Evolutionary conservation across 2,329 filamentous ascomycete genomes (phyloP).

Genomic region (Fusarium longipes): DNA sequence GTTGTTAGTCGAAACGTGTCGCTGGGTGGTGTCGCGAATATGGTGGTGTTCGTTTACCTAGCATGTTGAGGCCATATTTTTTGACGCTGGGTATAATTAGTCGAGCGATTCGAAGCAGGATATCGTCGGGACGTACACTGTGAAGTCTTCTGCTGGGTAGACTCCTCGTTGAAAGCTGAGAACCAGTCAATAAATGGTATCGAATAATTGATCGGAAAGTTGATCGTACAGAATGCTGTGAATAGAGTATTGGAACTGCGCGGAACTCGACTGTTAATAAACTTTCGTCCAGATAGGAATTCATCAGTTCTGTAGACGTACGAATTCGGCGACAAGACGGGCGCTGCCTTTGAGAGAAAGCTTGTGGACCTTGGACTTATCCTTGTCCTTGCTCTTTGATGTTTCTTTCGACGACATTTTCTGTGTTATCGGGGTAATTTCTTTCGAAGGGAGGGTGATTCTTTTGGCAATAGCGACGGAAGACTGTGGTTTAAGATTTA

Average conservation of each 20-base stretch:
- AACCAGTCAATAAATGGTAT: slow-evolving; percentile 3
- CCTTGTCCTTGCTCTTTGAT: slow-evolving; percentile 58
- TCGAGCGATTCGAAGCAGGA: neutral
- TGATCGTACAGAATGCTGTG: slow-evolving; percentile 84
- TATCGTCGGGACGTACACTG: slow-evolving; percentile 70
- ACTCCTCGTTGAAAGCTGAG: slow-evolving; percentile 83
- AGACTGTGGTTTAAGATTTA: slow-evolving; percentile 14
- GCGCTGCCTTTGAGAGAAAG: slow-evolving; percentile 86
- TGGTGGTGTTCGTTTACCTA: slow-evolving; percentile 63
- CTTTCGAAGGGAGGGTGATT: neutral
- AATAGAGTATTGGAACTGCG: slow-evolving; percentile 94
- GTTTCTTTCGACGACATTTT: slow-evolving; percentile 50
- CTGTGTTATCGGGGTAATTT: neutral
- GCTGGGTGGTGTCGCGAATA: too few relatives aligned
- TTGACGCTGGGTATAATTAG: slow-evolving; percentile 70
- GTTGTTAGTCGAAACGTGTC: slow-evolving; percentile 17
- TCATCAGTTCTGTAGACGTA: slow-evolving; percentile 63
- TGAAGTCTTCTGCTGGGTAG: slow-evolving; percentile 96
- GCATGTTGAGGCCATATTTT: slow-evolving; percentile 99
- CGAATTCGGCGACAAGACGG: slow-evolving; percentile 94
- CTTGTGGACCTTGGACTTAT: slow-evolving; percentile 93
- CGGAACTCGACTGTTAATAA: slow-evolving; percentile 29
- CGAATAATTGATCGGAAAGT: too few relatives aligned
- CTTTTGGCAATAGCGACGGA: neutral
- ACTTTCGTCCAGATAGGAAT: neutral